Base-by-base conservation (phyloP, 2,329 filamentous ascomycete genomes). In the Trichoderma brevicompactum region DNA sequence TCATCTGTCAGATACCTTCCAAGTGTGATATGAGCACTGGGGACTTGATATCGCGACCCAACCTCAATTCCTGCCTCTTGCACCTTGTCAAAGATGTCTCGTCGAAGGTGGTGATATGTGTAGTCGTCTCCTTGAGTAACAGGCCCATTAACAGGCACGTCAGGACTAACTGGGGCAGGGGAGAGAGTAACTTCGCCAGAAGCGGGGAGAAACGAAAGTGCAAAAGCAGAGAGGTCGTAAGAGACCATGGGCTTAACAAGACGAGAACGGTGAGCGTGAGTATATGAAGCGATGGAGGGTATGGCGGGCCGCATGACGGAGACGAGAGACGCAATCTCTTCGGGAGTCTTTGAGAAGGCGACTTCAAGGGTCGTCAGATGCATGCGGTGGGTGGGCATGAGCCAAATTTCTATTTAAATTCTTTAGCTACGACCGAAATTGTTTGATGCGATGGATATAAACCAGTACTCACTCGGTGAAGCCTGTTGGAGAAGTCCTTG, bases 281-380 rank as follows among this genome's bases (percentile, higher is more conserved):
- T 88, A 73, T 89, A 88, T 72, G 89, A 85, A 5, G 87, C 85
- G 69, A 96, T 85, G 9, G 79, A 73, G 7, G 84, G 79, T 41
- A 92, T 81, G 36, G 80, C 79, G 2, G 85, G 79, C 9, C 83
- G 79, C 63, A 96, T 80, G 8, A 78, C 75, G 1, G 83, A 73
- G 46, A 92, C 83, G 10, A 96, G 80, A 0, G 78, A 74, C 10
- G 83, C 82, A 53, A 96, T 92, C 73, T 94, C 89, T 0, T 82
- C 79, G 0, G 86, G 79, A 0, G 91, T 92, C 58, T 87, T 87
- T 28, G 89, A 93, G 75, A 95, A 92, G n/a, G 90, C 87, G 34
- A 97, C 81, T 76, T 98, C 94, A 2, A 97, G 82, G 0, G 88
- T 85, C 0, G 94, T 98, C 79, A 96, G 87, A 77, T 98, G 94